These are phyloP conservation scores for Talaromyces sp. DNA, from an alignment of 2,329 filamentous ascomycete species.

Conservation along the genomic window DNA sequence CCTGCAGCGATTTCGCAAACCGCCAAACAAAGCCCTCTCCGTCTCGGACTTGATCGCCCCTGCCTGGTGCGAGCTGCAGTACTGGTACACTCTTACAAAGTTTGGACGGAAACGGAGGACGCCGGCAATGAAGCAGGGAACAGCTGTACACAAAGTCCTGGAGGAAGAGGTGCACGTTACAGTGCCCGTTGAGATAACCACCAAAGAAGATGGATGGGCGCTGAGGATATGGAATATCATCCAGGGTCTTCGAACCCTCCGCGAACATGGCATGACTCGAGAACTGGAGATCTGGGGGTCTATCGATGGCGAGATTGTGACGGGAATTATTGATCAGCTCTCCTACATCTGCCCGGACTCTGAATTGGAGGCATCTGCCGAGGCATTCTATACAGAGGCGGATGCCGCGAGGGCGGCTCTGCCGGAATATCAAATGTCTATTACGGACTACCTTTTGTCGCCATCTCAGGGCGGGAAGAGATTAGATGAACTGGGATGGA, in stretches of 20 bases:
- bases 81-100: constrained; percentile 77
- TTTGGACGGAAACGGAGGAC: constrained; percentile 72
- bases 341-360: constrained; percentile 71
- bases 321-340: constrained; percentile 83
- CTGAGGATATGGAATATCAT: constrained; percentile 86
- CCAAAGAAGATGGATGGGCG: constrained; percentile 76
- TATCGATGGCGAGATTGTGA: constrained; percentile 75
- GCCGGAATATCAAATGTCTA: constrained; percentile 41
- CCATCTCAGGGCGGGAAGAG: constrained; percentile 29
- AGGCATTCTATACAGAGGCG: constrained; percentile 33
- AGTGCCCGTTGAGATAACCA: constrained; percentile 65
- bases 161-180: constrained; percentile 80
- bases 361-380: constrained; percentile 59
- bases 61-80: constrained; percentile 94
- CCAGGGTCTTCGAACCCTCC: constrained; percentile 70
- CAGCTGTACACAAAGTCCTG: constrained; percentile 71
- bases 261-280: constrained; percentile 65
- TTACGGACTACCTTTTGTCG: constrained; percentile 40
- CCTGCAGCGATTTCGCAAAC: constrained; percentile 70
- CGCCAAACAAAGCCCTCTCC: constrained; percentile 71
- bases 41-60: constrained; percentile 86
- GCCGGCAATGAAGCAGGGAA: constrained; percentile 76
- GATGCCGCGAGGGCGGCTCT: constrained; percentile 29
- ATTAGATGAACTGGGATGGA: constrained; percentile 26
- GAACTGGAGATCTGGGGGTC: constrained; percentile 82